Evolutionary conservation across 805 yeast species (phyloP).

Genomic region (Jamesozyma jinghongensis): DNA sequence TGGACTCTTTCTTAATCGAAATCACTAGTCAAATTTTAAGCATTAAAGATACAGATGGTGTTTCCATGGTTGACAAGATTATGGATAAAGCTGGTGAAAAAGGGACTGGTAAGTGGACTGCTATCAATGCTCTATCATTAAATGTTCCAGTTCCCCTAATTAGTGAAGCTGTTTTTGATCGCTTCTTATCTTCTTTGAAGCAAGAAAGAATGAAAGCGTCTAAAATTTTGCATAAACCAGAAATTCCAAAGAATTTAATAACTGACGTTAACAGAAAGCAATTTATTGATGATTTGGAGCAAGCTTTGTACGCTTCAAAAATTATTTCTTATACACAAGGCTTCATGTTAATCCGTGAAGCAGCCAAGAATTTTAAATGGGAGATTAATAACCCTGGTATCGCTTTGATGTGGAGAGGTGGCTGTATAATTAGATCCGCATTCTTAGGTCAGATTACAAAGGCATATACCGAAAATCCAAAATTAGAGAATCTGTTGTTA

Average conservation of each 20-base stretch:
- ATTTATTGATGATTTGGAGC: slow-evolving; percentile 90
- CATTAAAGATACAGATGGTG: slow-evolving; percentile 82
- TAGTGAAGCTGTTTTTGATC: slow-evolving; percentile 97
- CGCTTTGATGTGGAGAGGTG: slow-evolving; percentile 99
- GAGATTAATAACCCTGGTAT: slow-evolving; percentile 95
- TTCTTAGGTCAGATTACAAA: slow-evolving; percentile 94
- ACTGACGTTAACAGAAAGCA: slow-evolving; percentile 55
- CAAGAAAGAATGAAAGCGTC: slow-evolving; percentile 85
- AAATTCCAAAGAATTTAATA: slow-evolving; percentile 48
- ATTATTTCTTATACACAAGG: slow-evolving; percentile 98
- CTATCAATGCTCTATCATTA: slow-evolving; percentile 92
- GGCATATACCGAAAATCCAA: slow-evolving; percentile 91
- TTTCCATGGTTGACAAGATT: slow-evolving; percentile 92
- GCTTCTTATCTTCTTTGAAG: slow-evolving; percentile 91
- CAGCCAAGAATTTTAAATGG: slow-evolving; percentile 96
- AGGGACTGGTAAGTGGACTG: slow-evolving; percentile 99
- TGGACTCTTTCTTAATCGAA: slow-evolving; percentile 94
- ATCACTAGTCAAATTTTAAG: slow-evolving; percentile 92
- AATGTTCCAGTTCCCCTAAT: slow-evolving; percentile 98
- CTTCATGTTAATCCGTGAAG: slow-evolving; percentile 97
- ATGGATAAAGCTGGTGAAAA: slow-evolving; percentile 97
- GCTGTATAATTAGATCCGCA: slow-evolving; percentile 98
- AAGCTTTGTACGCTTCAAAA: slow-evolving; percentile 97
- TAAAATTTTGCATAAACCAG: slow-evolving; percentile 69
- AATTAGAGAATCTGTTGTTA: slow-evolving; percentile 90